A percentile compares a stretch with the other conserved stretches of the same genome.
Conservation (phyloP, 2,329 filamentous ascomycete species). For the Claviceps africana region DNA sequence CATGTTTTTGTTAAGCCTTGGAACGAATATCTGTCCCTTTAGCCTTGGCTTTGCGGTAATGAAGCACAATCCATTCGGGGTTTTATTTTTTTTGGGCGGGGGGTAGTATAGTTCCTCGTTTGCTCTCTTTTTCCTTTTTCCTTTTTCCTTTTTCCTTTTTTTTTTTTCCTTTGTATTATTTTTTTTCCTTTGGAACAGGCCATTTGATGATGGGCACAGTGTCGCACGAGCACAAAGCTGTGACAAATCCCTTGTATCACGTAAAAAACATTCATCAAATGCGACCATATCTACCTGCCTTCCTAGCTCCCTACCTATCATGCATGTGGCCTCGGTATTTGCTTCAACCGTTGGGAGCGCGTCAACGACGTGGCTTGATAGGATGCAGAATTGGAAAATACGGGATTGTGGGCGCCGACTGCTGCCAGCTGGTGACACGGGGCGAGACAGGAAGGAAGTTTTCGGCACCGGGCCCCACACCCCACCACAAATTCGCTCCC, state of each 20-base stretch:
- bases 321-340: neutral
- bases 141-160: neutral
- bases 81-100: neutral
- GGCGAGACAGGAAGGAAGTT: slow-evolving; percentile 13
- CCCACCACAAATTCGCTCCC: slow-evolving; percentile 28
- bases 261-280: neutral
- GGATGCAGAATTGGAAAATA: slow-evolving; percentile 2
- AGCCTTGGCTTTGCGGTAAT: neutral
- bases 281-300: neutral
- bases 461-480: slow-evolving; percentile 21
- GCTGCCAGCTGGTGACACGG: slow-evolving; percentile 8
- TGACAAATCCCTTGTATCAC: neutral
- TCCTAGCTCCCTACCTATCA: neutral
- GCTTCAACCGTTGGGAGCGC: neutral
- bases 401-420: slow-evolving; percentile 3
- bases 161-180: neutral
- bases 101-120: no score
- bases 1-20: neutral
- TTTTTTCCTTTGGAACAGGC: neutral
- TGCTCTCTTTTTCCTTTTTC: neutral
- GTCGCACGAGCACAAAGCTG: neutral
- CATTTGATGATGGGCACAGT: neutral
- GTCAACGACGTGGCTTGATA: neutral
- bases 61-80: neutral
- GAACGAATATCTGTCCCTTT: neutral